Evolutionary conservation across 371 early-diverging fungal genomes (phyloP).

Genomic region (Zancudomyces culisetae): DNA sequence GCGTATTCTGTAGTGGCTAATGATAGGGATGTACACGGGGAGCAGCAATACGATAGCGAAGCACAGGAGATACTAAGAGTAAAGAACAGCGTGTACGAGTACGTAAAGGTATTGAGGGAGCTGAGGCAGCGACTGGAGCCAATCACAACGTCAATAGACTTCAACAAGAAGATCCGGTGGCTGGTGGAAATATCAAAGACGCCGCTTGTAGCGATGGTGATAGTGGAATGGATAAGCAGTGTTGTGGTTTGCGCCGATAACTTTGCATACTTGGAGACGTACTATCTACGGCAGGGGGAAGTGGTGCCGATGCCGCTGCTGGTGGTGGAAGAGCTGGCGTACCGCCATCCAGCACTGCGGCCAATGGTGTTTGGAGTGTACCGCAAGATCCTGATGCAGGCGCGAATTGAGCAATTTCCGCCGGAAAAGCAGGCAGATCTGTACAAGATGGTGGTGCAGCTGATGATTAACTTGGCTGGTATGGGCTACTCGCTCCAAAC

Average conservation of each 20-base stretch:
- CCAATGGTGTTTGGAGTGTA: constrained; percentile 36
- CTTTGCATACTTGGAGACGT: constrained; percentile 35
- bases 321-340: constrained; percentile 46
- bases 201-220: constrained; percentile 24
- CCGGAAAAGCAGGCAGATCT: constrained; percentile 31
- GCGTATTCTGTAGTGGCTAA: constrained; percentile 17
- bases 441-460: constrained; percentile 39
- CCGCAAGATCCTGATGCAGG: constrained; percentile 28
- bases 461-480: constrained; percentile 39
- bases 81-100: neutral
- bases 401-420: constrained; percentile 10
- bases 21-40: neutral
- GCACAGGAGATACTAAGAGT: constrained; percentile 8
- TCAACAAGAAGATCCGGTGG: constrained; percentile 8
- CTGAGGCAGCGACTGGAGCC: constrained; percentile 6
- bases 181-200: neutral
- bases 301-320: constrained; percentile 34
- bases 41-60: constrained; percentile 1
- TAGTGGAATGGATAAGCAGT: constrained; percentile 41
- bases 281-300: constrained; percentile 38
- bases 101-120: neutral
- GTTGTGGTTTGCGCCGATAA: constrained; percentile 32
- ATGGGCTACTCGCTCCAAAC: constrained; percentile 37
- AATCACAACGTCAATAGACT: constrained; percentile 10
- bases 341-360: constrained; percentile 38